These are phyloP conservation scores for Phylloporus rhodoxanthus DNA, from an alignment of 768 basidiomycete genomes.

Conservation along the genomic window DNA sequence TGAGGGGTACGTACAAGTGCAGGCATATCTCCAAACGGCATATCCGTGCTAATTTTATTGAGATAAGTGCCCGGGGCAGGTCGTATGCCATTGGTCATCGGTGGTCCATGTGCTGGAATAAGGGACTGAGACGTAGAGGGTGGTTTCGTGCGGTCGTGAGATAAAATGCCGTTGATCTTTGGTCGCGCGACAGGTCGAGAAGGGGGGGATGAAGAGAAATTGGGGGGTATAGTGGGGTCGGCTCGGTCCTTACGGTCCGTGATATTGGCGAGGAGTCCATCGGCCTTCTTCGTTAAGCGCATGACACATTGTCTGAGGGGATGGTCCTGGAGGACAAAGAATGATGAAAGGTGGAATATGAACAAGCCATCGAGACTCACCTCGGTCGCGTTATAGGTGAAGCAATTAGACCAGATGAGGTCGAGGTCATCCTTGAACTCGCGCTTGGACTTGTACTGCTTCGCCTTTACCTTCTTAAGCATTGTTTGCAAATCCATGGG, in stretches of 20 bases:
- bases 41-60: conserved; percentile 31
- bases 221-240: conserved; percentile 59
- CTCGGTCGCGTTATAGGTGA: conserved; percentile 85
- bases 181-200: conserved; percentile 34
- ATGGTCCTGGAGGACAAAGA: conserved; percentile 55
- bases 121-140: conserved; percentile 22
- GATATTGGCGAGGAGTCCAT: conserved; percentile 80
- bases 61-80: conserved; percentile 3
- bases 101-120: conserved; percentile 5
- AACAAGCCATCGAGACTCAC: conserved; percentile 43
- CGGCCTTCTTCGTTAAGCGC: conserved; percentile 78
- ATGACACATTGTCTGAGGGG: conserved; percentile 79
- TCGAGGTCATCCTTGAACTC: conserved; percentile 94
- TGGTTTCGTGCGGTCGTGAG: conserved; percentile 19
- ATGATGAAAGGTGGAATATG: neutral
- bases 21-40: conserved; percentile 57
- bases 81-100: conserved; percentile 18
- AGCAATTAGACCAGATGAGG: conserved; percentile 95
- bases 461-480: conserved; percentile 87
- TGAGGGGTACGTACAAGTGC: conserved; percentile 66
- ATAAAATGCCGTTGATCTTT: conserved; percentile 38
- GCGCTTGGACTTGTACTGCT: conserved; percentile 87
- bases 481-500: conserved; percentile 97
- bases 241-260: conserved; percentile 81
- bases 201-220: conserved; percentile 30